Base-by-base conservation (phyloP, 805 yeast species). In the Candida vaughaniae region DNA sequence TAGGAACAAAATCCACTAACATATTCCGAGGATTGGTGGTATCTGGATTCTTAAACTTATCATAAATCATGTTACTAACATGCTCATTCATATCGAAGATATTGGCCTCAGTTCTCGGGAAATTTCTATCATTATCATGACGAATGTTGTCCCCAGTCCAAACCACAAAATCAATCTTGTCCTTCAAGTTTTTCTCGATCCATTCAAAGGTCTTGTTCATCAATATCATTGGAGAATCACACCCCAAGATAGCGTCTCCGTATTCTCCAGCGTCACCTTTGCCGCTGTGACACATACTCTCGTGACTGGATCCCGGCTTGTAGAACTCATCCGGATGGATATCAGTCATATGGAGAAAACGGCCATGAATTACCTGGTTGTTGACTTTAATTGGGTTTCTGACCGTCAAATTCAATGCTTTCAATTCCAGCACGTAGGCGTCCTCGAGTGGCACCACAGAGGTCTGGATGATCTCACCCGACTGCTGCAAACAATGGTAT, bases 81-180 rank as follows among this genome's bases (percentile, higher is more conserved):
- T 66, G 46, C 43, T 73, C 69, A 53, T 86, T 86, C 77, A 81
- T 71, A 9, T 80, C 82, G 44, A 85, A 77, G 31, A 87, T 87
- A 39, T 80, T 77, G 40, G 53, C 51, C 51, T 86, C 95, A 1
- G 85, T 77, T 64, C 96, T 74, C 2, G 95, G 96, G 51, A 64
- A 62, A 15, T 56, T 55, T 53, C 95, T 67, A 60, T 86, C 95
- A 50, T 82, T 84, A 56, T 86, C 95, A 56, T 86, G 95, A 38
- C 95, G 71, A 31, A 85, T 77, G 50, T 86, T 87, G 60, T 87
- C 96, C 22, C 96, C 96, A 0, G 95, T 86, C 95, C 95, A 87
- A 10, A 87, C 74, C 9, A 87, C 81, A 59, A 87, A 87, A 56
- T 87, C 96, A 33, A 87, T 80, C 46, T 86, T 79, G 56, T 85